Evolutionary conservation across 2,329 filamentous ascomycete species (phyloP), one percentile per base, ranked within the genome.

Genomic region (Orbilia quercus): DNA sequence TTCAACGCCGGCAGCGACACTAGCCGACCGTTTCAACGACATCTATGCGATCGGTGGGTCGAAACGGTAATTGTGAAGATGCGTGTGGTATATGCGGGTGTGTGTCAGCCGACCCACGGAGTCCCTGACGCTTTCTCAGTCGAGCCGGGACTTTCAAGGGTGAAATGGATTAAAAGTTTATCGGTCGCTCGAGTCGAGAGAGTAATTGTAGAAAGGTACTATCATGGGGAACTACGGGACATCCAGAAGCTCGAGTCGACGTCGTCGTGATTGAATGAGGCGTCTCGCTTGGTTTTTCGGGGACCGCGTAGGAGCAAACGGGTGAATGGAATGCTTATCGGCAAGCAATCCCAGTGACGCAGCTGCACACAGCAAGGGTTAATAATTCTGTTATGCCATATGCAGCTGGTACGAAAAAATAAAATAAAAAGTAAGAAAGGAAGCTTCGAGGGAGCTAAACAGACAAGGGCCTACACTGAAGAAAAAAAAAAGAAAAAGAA

Each of bases 1-100:
- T 40, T 57, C 67, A 36, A 11, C 48, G 28, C 42, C 48, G 23
- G 40, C 48, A n/a, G 53, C 67, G 25, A 72, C 59, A 51, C 58
- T 59, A 53, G 67, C 67, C 67, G 67, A 58, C 42, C 67, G 67
- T 72, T 72, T 72, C 53, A 72, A 53, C 31, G 67, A 72, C 67
- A 72, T 72, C 38, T 42, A 28, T 28, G 12, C 16, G 11, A 11
- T 28, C 20, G 11, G 18, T 18, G 18, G n/a, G n/a, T 14, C 23
- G 34, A 34, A 9, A 3, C 22, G 6, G 38, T 42, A 4, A 14
- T 4, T 50, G 23, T 25, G n/a, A 23, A n/a, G n/a, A n/a, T n/a
- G 45, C 23, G 20, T 25, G 18, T 51, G 28, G n/a, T 53, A 22
- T 54, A 22, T 1, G 34, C 23, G 31, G 22, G 50, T 23, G 50